These are phyloP conservation scores for Syncephalastrum sp. DNA, from an alignment of 371 early-diverging fungal species.

Conservation along the genomic window DNA sequence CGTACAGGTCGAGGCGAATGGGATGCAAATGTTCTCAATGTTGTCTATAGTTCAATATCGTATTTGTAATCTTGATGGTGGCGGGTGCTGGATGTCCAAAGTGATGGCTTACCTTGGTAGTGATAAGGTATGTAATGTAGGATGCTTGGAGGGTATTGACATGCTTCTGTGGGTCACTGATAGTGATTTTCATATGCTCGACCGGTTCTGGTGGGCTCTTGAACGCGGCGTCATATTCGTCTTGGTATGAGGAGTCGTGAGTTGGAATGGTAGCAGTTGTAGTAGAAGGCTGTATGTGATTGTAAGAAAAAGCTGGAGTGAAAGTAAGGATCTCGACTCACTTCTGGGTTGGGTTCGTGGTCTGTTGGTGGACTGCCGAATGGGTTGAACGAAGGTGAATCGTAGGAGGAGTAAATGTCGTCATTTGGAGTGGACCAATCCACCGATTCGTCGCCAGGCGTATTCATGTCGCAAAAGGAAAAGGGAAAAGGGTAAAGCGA, in stretches of 20 bases:
- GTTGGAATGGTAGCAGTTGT: too few relatives aligned
- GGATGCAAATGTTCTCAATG: slow-evolving; percentile 48
- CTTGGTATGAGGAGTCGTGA: background rate
- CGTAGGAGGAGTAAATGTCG: too few relatives aligned
- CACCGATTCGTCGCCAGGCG: too few relatives aligned
- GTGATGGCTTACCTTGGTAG: slow-evolving; percentile 55
- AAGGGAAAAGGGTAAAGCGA: too few relatives aligned
- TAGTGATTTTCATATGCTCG: slow-evolving; percentile 37
- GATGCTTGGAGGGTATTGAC: slow-evolving; percentile 75
- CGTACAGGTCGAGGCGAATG: slow-evolving; percentile 58
- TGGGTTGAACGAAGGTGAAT: too few relatives aligned
- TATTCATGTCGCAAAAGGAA: too few relatives aligned
- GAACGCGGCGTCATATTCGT: background rate
- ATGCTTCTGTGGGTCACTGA: slow-evolving; percentile 80
- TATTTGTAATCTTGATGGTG: slow-evolving; percentile 13
- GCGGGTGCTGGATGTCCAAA: slow-evolving; percentile 15
- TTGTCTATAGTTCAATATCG: slow-evolving; percentile 39
- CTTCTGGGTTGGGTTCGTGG: too few relatives aligned
- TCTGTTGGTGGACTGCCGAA: too few relatives aligned
- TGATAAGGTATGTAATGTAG: slow-evolving; percentile 79
- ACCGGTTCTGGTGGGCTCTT: background rate
- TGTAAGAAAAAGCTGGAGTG: too few relatives aligned
- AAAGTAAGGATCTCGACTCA: too few relatives aligned
- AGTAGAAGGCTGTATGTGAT: too few relatives aligned
- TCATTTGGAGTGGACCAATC: too few relatives aligned